phyloP scores from a whole-genome alignment of 495 filamentous ascomycete species.

The Aspergillus asperescens region DNA sequence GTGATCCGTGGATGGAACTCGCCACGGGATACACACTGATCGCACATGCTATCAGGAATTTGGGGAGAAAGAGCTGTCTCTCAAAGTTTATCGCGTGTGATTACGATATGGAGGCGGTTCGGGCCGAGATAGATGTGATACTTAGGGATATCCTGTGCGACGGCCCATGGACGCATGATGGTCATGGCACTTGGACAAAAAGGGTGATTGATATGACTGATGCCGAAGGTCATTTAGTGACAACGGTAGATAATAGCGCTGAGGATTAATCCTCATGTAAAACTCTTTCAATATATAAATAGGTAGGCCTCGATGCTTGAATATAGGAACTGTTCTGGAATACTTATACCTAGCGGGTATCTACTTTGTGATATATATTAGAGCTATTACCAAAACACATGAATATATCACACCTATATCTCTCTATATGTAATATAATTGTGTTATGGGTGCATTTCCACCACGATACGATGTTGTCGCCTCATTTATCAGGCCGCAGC shows the following conservation, averaged over 20 bases:
- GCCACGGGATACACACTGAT: slow-evolving; percentile 37
- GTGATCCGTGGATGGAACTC: slow-evolving; percentile 44
- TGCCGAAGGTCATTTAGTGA: not conserved
- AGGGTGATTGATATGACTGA: not conserved
- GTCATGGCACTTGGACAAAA: slow-evolving; percentile 25
- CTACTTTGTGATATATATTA: not conserved
- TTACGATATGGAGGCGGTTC: slow-evolving; percentile 28
- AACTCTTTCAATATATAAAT: not conserved
- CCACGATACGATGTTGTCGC: not conserved
- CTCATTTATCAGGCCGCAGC: slow-evolving; percentile 7
- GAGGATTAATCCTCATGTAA: not conserved
- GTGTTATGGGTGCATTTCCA: not conserved
- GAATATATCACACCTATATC: not conserved
- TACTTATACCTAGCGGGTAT: not conserved
- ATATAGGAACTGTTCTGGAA: not conserved
- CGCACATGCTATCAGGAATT: slow-evolving; percentile 25
- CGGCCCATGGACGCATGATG: slow-evolving; percentile 29
- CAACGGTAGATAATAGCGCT: not conserved
- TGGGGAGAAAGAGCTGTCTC: slow-evolving; percentile 18
- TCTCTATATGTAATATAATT: not conserved
- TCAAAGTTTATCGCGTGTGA: slow-evolving; percentile 27
- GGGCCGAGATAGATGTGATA: slow-evolving; percentile 22
- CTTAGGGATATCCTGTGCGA: slow-evolving; percentile 22
- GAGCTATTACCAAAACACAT: too few species aligned
- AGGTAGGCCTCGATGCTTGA: too few species aligned